Conservation (phyloP, 2,329 filamentous ascomycete genomes). For the Cercospora sp. region DNA sequence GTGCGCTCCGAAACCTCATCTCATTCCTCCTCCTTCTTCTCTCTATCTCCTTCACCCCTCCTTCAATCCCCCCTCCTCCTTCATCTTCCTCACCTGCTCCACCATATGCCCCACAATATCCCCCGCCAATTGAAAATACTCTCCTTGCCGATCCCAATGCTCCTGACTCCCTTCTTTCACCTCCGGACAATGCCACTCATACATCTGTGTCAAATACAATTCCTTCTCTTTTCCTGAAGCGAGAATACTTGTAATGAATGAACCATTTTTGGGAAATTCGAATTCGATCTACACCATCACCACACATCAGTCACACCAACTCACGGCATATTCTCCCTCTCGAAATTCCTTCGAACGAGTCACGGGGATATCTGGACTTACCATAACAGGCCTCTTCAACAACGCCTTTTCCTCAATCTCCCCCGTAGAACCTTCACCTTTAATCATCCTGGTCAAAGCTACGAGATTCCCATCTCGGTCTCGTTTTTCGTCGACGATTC, state of each 20-base stretch:
- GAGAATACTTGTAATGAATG: conserved; percentile 10
- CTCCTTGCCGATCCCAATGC: conserved; percentile 5
- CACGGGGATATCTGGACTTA: no score
- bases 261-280: conserved; percentile 5
- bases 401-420: conserved; percentile 5
- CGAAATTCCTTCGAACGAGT: no score
- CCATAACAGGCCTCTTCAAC: conserved; percentile 14
- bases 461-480: conserved; percentile 1
- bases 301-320: no score
- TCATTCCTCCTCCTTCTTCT: no score
- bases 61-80: background rate
- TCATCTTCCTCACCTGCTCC: background rate
- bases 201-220: conserved; percentile 10
- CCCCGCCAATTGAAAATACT: conserved; percentile 5
- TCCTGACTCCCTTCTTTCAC: conserved; percentile 7
- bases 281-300: conserved; percentile 2
- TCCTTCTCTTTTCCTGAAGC: conserved; percentile 1
- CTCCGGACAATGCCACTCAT: conserved; percentile 12
- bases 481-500: conserved; percentile 2
- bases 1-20: no score
- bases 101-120: conserved; percentile 9
- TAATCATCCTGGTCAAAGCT: conserved; percentile 3
- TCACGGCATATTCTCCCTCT: no score
- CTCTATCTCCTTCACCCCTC: background rate
- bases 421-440: background rate